Evolutionary conservation across 805 yeast species (phyloP), one percentile per base, ranked within the genome.

Genomic region (Yamadazyma endophytica): DNA sequence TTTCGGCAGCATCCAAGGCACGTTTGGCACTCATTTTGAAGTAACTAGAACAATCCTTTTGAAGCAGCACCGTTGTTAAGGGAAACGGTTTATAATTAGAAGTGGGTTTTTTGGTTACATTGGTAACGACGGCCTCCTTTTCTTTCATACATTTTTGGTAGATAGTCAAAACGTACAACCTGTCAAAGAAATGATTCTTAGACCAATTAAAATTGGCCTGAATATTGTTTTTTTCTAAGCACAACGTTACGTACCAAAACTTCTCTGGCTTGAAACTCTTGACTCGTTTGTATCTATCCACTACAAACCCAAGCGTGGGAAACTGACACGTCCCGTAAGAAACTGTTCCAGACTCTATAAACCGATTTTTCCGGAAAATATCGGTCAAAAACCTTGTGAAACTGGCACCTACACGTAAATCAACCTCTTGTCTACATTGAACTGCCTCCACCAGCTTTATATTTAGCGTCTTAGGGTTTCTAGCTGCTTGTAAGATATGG

Each of bases 251-350:
- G 41, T 57, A 66, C 97, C 97, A 92, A 50, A 86, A 89, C 6
- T 70, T 70, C 52, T 92, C 97, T 0, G 86, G 73, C 5, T 68
- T 60, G 56, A 90, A 92, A 39, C 66, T 64, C 46, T 76, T 73
- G 20, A 83, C 82, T 35, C 96, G 67, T 35, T 79, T 77, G 52
- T 79, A 88, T 36, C 98, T 65, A 49, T 92, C 98, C 8, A 92
- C 97, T 0, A 92, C 89, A 58, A 92, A 92, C 3, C 98, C 97
- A 31, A 92, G 64, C 0, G 98, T 90, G 2, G 99, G 99, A 47
- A 92, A 92, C 52, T 92, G 99, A 52, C 99, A 92, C 2, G 76
- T 70, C 3, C 99, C 99, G 54, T 89, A 92, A 1, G 96, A 87
- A 0, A 82, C 67, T 4, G 60, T 51, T 12, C 36, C 46, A 21